Conservation (phyloP, 2,329 filamentous ascomycete species). For the Aspergillus ruber region DNA sequence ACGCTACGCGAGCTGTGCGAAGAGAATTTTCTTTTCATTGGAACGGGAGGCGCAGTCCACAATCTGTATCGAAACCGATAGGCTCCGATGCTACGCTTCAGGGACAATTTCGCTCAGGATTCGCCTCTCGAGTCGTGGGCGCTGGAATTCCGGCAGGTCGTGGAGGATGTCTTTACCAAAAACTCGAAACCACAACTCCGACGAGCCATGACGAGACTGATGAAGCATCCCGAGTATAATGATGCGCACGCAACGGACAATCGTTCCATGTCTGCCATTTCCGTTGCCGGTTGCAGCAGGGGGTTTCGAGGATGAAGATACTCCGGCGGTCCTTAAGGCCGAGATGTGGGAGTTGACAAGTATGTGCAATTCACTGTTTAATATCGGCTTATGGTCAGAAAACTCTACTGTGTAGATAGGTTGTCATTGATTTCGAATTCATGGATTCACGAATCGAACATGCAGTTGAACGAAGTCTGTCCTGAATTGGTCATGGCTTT, state of each 20-base stretch:
- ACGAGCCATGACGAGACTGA: conserved; percentile 53
- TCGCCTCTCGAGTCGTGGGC: conserved; percentile 55
- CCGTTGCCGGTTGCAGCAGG: conserved; percentile 54
- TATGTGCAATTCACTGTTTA: conserved; percentile 59
- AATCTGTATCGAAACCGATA: conserved; percentile 64
- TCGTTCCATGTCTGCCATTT: conserved; percentile 61
- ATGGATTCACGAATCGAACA: no score
- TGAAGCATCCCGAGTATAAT: conserved; percentile 61
- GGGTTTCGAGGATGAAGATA: conserved; percentile 41
- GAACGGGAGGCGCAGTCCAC: conserved; percentile 60
- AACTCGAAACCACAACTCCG: conserved; percentile 51
- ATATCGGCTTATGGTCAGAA: conserved; percentile 38
- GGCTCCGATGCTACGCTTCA: conserved; percentile 57
- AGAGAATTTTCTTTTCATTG: conserved; percentile 53
- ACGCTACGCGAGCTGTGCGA: conserved; percentile 51
- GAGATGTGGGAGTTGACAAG: conserved; percentile 63
- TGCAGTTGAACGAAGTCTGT: no score
- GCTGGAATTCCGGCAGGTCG: conserved; percentile 59
- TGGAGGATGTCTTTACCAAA: conserved; percentile 54
- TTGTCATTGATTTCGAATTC: background rate
- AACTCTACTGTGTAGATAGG: background rate
- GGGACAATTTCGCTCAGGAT: conserved; percentile 57
- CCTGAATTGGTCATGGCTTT: no score
- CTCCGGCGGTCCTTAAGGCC: conserved; percentile 33
- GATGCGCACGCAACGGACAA: conserved; percentile 66